Conservation (phyloP, 371 early-diverging fungal genomes). For the Rhizomucor pusillus region DNA sequence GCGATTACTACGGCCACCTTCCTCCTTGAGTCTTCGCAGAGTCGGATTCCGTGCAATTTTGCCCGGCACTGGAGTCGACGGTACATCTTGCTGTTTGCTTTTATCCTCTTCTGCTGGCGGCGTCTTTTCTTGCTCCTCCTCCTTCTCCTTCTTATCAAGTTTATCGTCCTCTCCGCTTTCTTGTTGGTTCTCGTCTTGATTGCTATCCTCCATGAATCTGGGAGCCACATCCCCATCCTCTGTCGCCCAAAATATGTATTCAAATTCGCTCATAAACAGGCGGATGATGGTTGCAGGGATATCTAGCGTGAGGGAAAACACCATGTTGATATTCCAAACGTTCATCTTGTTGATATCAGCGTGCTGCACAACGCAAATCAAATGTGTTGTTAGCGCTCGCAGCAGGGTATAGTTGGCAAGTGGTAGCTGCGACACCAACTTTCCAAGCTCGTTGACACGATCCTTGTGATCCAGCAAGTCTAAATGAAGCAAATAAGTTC, state of each 20-base stretch:
- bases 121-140: background rate
- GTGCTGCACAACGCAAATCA: slow-evolving; percentile 56
- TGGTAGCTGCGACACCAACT: slow-evolving; percentile 55
- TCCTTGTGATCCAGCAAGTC: slow-evolving; percentile 54
- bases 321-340: slow-evolving; percentile 66
- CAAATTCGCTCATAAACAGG: slow-evolving; percentile 62
- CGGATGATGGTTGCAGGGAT: slow-evolving; percentile 64
- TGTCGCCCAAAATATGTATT: slow-evolving; percentile 44
- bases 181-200: no score
- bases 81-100: slow-evolving; percentile 4
- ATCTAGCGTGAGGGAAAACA: slow-evolving; percentile 67
- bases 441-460: slow-evolving; percentile 49
- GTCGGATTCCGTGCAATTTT: background rate
- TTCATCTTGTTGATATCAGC: slow-evolving; percentile 67
- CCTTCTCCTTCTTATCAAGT: no score
- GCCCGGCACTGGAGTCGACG: background rate
- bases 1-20: slow-evolving; percentile 42
- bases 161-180: no score
- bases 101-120: no score
- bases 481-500: background rate
- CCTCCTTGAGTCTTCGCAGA: slow-evolving; percentile 18
- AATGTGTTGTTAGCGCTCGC: slow-evolving; percentile 57
- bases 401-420: slow-evolving; percentile 59
- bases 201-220: background rate
- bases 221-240: slow-evolving; percentile 6